Evolutionary conservation across 208 protist species (phyloP).

Genomic region (Crithidia sp.): DNA sequence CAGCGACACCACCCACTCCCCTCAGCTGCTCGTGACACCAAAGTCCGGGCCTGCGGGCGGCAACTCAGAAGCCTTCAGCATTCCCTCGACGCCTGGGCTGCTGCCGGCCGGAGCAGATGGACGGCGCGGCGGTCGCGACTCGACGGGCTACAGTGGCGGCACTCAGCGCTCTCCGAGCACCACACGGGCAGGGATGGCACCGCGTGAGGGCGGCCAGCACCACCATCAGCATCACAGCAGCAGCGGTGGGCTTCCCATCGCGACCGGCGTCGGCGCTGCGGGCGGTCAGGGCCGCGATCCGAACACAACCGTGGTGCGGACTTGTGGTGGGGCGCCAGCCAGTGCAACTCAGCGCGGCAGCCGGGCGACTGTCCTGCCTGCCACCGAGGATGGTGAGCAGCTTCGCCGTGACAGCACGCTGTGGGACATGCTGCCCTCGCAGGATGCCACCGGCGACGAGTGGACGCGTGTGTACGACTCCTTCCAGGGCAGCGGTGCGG

Average conservation of each 20-base stretch:
- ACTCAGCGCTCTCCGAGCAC: not conserved
- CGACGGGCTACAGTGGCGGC: not conserved
- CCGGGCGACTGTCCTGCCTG: constrained; percentile 2
- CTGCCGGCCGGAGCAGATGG: constrained; percentile 9
- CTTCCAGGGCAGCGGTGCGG: constrained; percentile 8
- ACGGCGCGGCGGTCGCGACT: constrained; percentile 3
- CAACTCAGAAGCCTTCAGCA: constrained; percentile 20
- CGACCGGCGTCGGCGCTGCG: not conserved
- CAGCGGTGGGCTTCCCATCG: not conserved
- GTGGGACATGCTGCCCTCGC: constrained; percentile 22
- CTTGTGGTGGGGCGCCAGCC: too few species aligned
- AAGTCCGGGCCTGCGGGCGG: constrained; percentile 1
- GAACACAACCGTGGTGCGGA: constrained; percentile 15
- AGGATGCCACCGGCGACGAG: not conserved
- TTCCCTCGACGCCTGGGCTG: constrained; percentile 23
- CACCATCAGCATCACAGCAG: not conserved
- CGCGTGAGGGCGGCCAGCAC: not conserved
- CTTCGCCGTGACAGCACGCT: constrained; percentile 21
- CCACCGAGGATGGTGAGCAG: constrained; percentile 16
- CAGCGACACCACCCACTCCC: constrained; percentile 3
- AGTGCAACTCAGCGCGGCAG: too few species aligned
- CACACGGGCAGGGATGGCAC: not conserved
- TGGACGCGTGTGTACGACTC: constrained; percentile 34
- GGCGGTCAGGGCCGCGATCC: not conserved
- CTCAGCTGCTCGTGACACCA: not conserved